These are phyloP conservation scores for Pleurotus tuber-regium DNA, from an alignment of 768 basidiomycete species.

Conservation along the genomic window DNA sequence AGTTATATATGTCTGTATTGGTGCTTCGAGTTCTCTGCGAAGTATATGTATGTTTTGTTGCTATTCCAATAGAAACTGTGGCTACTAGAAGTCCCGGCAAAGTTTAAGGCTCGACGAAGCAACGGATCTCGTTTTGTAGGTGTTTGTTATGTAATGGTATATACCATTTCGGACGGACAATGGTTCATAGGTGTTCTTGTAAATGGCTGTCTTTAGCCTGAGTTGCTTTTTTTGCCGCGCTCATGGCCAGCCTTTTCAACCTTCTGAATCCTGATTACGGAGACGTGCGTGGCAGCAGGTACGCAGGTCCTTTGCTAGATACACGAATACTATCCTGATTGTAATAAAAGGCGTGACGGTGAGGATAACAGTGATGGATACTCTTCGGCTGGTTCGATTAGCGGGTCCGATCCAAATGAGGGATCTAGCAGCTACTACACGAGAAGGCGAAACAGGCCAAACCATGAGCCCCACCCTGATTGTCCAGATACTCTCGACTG, in stretches of 20 bases:
- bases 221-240: constrained; percentile 9
- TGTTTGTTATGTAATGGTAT: constrained; percentile 16
- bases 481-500: constrained; percentile 79
- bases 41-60: too few species aligned
- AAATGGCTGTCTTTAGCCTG: constrained; percentile 9
- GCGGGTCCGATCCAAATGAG: constrained; percentile 20
- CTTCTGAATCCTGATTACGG: constrained; percentile 54
- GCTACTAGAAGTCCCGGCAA: too few species aligned
- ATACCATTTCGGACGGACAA: constrained; percentile 14
- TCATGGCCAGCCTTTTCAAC: constrained; percentile 56
- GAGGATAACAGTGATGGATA: constrained; percentile 15
- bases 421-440: constrained; percentile 20
- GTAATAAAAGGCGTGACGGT: constrained; percentile 15
- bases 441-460: constrained; percentile 27
- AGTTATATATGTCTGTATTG: too few species aligned
- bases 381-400: constrained; percentile 14
- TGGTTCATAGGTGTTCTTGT: constrained; percentile 14
- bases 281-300: constrained; percentile 40
- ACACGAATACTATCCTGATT: constrained; percentile 13
- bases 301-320: constrained; percentile 16
- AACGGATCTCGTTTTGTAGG: too few species aligned
- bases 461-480: constrained; percentile 66
- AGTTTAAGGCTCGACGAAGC: too few species aligned
- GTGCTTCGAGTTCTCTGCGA: too few species aligned
- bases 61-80: too few species aligned